Evolutionary conservation across 1,139 yeast species (phyloP).

Genomic region (Saccharomyces hybrid): DNA sequence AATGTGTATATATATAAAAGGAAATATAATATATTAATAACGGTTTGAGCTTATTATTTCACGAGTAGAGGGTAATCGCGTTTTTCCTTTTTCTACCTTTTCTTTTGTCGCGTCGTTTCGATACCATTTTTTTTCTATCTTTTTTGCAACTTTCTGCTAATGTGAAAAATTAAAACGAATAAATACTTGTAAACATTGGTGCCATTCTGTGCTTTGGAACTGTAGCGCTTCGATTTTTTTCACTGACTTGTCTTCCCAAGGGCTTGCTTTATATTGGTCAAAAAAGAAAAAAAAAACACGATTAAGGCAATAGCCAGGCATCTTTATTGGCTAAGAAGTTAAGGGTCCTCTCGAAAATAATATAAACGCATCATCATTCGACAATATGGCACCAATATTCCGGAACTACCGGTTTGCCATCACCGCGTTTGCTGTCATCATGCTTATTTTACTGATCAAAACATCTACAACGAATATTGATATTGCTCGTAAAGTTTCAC

Average conservation of each 20-base stretch:
- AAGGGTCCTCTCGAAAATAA: not conserved
- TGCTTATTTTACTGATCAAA: constrained; percentile 28
- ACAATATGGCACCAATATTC: constrained; percentile 13
- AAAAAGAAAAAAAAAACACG: not conserved
- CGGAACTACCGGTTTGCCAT: constrained; percentile 30
- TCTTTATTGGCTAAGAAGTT: not conserved
- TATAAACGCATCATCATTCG: not conserved
- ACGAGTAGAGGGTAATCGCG: not conserved
- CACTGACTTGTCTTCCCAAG: not conserved
- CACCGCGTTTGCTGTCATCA: constrained; percentile 28
- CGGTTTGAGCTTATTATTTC: not conserved
- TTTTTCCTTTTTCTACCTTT: not conserved
- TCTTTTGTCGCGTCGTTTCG: not conserved
- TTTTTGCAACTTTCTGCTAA: not conserved
- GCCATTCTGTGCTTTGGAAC: not conserved
- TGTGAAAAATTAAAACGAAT: not conserved
- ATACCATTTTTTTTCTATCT: not conserved
- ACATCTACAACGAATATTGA: constrained; percentile 17
- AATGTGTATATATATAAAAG: not conserved
- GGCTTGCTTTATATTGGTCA: not conserved
- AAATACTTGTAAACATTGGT: not conserved
- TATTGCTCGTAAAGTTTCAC: constrained; percentile 15
- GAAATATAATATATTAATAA: not conserved
- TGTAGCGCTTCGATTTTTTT: not conserved
- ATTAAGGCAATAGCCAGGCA: not conserved